Percentiles rank a stretch among this genome's conserved stretches.
Conservation (phyloP, 441 rosid species). For the Eutrema salsugineum region DNA sequence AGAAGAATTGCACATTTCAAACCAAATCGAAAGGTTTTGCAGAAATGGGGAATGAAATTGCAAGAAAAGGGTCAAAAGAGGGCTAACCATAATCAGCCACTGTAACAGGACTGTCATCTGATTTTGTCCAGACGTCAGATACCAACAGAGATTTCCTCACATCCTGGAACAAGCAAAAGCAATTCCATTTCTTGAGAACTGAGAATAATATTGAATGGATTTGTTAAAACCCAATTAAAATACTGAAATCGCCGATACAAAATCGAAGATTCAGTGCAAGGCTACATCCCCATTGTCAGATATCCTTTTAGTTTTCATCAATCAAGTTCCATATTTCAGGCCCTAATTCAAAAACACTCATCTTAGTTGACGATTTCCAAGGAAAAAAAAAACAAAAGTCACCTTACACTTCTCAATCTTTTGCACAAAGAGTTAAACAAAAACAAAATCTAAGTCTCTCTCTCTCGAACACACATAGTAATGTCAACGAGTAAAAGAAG, state of each 20-base stretch:
- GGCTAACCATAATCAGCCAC: constrained; percentile 93
- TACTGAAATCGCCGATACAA: background rate
- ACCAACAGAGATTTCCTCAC: constrained; percentile 74
- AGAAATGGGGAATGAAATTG: background rate
- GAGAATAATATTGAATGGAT: background rate
- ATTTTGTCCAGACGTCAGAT: constrained; percentile 81
- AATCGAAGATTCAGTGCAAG: background rate
- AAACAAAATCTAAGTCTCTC: background rate
- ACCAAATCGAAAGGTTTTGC: background rate
- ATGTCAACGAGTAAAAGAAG: constrained; percentile 14
- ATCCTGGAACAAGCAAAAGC: constrained; percentile 43
- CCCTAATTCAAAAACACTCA: constrained; percentile 3
- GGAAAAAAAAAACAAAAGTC: constrained; percentile 4
- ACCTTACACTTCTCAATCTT: background rate
- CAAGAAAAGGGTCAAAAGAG: background rate
- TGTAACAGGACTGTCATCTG: constrained; percentile 87
- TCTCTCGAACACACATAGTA: constrained; percentile 6
- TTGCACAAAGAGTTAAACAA: background rate
- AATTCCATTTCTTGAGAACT: background rate
- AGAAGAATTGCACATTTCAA: background rate
- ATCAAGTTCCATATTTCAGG: background rate
- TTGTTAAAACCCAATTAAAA: background rate
- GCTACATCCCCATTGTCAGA: background rate
- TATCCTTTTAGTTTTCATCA: background rate
- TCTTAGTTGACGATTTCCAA: constrained; percentile 14